Conservation (phyloP, 768 basidiomycete species). For the Amanita rimosa region DNA sequence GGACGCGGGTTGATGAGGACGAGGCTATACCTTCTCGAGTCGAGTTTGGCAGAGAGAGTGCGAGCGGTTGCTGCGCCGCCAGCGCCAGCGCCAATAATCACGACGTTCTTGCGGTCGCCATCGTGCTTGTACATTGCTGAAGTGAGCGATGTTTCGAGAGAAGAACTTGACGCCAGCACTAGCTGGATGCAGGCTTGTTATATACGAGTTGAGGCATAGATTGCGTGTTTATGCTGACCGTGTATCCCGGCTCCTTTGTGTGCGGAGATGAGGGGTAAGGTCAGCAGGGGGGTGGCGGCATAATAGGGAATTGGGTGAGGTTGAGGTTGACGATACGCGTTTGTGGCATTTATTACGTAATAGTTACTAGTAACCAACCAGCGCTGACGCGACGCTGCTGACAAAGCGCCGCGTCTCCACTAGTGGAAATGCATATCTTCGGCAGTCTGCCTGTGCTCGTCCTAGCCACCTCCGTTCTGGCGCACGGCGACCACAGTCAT, state of each 20-base stretch:
- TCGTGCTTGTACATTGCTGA: slow-evolving; percentile 4
- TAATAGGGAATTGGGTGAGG: too few relatives aligned
- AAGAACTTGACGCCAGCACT: too few relatives aligned
- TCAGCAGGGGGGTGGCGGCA: too few relatives aligned
- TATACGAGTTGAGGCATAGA: background rate
- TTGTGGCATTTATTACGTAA: too few relatives aligned
- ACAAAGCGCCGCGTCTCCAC: too few relatives aligned
- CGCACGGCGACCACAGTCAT: slow-evolving; percentile 55
- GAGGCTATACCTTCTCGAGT: slow-evolving; percentile 31
- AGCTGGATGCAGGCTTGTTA: background rate
- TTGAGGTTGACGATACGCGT: too few relatives aligned
- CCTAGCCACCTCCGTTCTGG: slow-evolving; percentile 18
- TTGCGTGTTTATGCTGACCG: too few relatives aligned
- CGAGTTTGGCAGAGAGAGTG: slow-evolving; percentile 33
- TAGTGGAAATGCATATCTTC: slow-evolving; percentile 37
- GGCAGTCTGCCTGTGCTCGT: slow-evolving; percentile 30
- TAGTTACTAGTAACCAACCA: too few relatives aligned
- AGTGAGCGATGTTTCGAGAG: too few relatives aligned
- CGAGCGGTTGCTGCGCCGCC: slow-evolving; percentile 31
- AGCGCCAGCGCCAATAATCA: slow-evolving; percentile 45
- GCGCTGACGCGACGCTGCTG: background rate
- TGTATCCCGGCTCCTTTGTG: too few relatives aligned
- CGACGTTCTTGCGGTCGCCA: slow-evolving; percentile 18
- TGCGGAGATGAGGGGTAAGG: too few relatives aligned
- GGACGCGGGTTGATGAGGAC: slow-evolving; percentile 40